These are phyloP conservation scores for Ophiostoma montium DNA, from an alignment of 2,329 filamentous ascomycete genomes.

Conservation along the genomic window DNA sequence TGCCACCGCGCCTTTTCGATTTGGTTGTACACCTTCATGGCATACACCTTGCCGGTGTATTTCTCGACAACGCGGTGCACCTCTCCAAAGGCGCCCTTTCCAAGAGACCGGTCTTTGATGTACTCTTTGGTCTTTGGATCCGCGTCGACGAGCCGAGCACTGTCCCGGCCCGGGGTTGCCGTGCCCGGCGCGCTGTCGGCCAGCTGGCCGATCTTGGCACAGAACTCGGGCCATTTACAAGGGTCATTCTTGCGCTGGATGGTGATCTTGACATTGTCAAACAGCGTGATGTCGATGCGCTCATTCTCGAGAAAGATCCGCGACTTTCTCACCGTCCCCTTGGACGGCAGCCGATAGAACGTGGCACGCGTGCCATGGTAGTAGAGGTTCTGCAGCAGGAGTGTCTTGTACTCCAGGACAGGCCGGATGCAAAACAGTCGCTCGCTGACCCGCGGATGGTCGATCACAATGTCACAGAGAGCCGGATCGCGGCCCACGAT, in stretches of 20 bases:
- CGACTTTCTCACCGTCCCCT: not conserved
- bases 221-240: not conserved
- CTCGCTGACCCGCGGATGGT: not conserved
- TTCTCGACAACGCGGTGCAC: constrained; percentile 3
- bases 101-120: constrained; percentile 1
- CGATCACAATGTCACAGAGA: constrained; percentile 4
- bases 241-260: constrained; percentile 1
- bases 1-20: not conserved
- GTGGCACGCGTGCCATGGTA: not conserved
- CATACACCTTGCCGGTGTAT: not conserved
- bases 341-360: not conserved
- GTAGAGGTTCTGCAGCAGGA: not conserved
- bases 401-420: not conserved
- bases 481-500: constrained; percentile 1
- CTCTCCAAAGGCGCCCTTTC: constrained; percentile 2
- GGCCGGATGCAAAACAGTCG: not conserved
- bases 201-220: not conserved
- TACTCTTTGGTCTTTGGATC: not conserved
- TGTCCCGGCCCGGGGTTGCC: not conserved
- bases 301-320: not conserved
- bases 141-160: not conserved
- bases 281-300: not conserved
- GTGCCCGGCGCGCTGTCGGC: not conserved
- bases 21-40: constrained; percentile 6
- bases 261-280: constrained; percentile 1